Conservation (phyloP, 23 red algal species). For the Gracilaria vermiculophylla region DNA sequence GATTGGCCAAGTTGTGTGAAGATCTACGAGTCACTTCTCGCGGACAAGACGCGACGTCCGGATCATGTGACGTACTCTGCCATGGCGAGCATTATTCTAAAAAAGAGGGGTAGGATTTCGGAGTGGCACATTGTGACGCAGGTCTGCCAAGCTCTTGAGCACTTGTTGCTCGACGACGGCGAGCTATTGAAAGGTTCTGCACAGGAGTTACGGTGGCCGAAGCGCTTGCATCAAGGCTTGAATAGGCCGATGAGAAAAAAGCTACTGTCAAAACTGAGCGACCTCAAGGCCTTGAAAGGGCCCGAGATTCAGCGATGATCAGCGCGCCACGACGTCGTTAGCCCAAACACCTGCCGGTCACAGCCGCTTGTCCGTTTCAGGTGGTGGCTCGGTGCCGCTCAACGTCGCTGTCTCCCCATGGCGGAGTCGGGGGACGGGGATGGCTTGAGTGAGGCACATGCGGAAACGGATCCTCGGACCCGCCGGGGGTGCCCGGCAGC, state of each 20-base stretch:
- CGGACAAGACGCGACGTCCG: conserved; percentile 10
- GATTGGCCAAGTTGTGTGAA: conserved; percentile 27
- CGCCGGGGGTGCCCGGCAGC: no score
- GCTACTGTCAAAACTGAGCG: neutral
- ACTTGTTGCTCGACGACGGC: neutral
- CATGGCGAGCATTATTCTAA: conserved; percentile 48
- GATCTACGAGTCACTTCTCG: conserved; percentile 26
- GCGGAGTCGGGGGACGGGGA: no score
- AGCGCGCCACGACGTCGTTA: neutral
- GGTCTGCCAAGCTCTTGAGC: conserved; percentile 1
- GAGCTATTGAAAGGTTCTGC: no score
- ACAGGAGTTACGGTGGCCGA: no score
- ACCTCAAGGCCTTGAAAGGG: neutral
- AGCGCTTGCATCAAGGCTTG: neutral
- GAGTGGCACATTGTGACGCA: conserved; percentile 30
- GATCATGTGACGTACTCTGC: conserved; percentile 65
- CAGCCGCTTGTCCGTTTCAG: no score
- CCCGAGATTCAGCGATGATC: neutral
- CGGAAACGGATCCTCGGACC: no score
- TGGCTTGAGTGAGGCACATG: no score
- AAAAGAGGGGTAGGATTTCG: neutral
- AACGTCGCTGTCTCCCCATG: no score
- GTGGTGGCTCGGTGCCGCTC: no score
- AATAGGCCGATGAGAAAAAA: neutral
- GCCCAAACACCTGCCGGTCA: no score